phyloP scores from a whole-genome alignment of 192 early-diverging fungal genomes.

The Tieghemiomyces parasiticus region DNA sequence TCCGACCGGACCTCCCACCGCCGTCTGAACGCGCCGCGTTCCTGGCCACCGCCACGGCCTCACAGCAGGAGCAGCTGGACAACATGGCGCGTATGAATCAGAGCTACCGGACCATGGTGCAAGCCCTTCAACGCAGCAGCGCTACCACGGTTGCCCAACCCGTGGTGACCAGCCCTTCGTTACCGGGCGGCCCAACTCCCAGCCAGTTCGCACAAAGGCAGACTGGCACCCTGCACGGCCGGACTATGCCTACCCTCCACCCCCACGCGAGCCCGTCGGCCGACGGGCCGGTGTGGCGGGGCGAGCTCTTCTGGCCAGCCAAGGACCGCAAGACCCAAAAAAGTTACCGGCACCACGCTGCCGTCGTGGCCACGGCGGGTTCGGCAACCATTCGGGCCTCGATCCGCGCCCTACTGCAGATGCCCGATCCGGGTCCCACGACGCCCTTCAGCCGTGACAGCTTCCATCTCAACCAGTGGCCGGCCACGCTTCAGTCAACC shows the following conservation, averaged over 20 bases:
- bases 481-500: neutral
- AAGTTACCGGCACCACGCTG: neutral
- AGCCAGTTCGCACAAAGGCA: too few species aligned
- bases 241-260: neutral
- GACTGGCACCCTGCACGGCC: too few species aligned
- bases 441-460: neutral
- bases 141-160: too few species aligned
- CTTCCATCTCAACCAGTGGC: conserved; percentile 4
- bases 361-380: neutral
- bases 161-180: neutral
- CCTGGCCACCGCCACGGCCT: neutral
- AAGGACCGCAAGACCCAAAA: neutral
- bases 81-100: neutral
- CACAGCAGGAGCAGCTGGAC: neutral
- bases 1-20: neutral
- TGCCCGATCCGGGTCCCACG: neutral
- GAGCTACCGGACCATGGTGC: neutral
- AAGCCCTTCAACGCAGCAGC: too few species aligned
- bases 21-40: neutral
- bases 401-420: neutral
- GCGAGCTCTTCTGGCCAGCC: conserved; percentile 1
- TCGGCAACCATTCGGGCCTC: conserved; percentile 1
- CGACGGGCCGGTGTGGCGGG: neutral
- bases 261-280: neutral
- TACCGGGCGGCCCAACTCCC: too few species aligned